Percentiles rank a stretch among this genome's conserved stretches.
These are phyloP conservation scores for Leishmania amazonensis DNA, from an alignment of 208 protist species.

Conservation along the genomic window DNA sequence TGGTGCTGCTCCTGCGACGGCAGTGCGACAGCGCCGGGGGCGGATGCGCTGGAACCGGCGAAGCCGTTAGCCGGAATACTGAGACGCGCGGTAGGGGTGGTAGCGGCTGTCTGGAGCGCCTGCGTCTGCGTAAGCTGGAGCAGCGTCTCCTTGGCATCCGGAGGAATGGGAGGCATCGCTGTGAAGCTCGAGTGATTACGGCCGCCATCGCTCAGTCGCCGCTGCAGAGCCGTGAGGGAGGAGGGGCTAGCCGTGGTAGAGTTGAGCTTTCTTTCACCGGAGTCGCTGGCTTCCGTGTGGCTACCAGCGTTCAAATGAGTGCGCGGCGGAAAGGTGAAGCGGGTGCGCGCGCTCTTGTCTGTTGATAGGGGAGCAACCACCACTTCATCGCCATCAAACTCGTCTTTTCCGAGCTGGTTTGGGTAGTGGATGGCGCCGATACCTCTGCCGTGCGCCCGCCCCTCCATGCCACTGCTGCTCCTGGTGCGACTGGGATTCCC, in stretches of 20 bases:
- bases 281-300: neutral
- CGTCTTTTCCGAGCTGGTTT: neutral
- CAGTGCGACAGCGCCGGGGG: neutral
- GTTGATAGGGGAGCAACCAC: neutral
- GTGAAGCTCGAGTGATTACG: neutral
- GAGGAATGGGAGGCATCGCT: neutral
- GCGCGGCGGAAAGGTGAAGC: neutral
- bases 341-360: neutral
- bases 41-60: neutral
- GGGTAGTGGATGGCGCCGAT: neutral
- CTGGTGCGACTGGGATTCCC: neutral
- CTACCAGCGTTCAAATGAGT: neutral
- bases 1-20: neutral
- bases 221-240: neutral
- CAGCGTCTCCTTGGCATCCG: neutral
- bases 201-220: constrained; percentile 1
- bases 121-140: neutral
- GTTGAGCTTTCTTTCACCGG: neutral
- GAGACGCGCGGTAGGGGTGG: neutral
- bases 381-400: too few relatives aligned
- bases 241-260: neutral
- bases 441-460: neutral
- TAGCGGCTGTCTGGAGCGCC: neutral
- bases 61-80: neutral
- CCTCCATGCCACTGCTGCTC: neutral